These are phyloP conservation scores for Trichosanthes cucumerina DNA, from an alignment of 306 rosid species.

Conservation along the genomic window DNA sequence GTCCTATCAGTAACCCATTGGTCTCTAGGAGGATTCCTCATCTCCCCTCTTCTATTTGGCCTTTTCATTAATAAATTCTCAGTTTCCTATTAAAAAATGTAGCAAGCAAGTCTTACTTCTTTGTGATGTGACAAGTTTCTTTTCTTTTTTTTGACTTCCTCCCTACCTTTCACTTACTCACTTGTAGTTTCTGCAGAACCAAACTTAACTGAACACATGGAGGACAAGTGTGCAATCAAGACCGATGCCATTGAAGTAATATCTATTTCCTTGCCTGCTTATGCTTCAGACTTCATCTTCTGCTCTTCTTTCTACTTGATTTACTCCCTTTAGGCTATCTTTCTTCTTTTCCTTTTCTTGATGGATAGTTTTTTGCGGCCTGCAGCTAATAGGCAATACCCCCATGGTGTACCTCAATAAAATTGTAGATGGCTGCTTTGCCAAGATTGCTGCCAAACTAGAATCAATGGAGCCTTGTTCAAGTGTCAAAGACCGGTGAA, in stretches of 20 bases:
- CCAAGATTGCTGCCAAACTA: conserved; percentile 66
- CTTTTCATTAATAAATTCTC: too few species aligned
- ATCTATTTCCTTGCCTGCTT: conserved; percentile 1
- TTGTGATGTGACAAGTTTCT: background rate
- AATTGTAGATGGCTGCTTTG: conserved; percentile 59
- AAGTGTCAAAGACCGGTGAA: conserved; percentile 64
- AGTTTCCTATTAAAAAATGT: too few species aligned
- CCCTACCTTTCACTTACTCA: background rate
- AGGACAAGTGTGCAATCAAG: conserved; percentile 47
- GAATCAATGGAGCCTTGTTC: conserved; percentile 70
- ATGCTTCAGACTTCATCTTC: background rate
- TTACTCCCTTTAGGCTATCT: background rate
- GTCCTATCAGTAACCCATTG: too few species aligned
- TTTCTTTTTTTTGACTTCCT: background rate
- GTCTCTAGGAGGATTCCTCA: too few species aligned
- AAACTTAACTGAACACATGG: conserved; percentile 27
- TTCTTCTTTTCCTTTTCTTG: background rate
- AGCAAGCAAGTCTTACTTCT: background rate
- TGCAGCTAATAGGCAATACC: conserved; percentile 60
- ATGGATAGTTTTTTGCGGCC: background rate
- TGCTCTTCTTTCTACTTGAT: background rate
- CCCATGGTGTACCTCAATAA: conserved; percentile 66
- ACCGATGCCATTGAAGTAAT: conserved; percentile 62
- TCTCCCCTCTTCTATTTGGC: too few species aligned
- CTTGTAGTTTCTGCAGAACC: conserved; percentile 13